phyloP scores from a whole-genome alignment of 805 yeast genomes.

The Candida alai region DNA sequence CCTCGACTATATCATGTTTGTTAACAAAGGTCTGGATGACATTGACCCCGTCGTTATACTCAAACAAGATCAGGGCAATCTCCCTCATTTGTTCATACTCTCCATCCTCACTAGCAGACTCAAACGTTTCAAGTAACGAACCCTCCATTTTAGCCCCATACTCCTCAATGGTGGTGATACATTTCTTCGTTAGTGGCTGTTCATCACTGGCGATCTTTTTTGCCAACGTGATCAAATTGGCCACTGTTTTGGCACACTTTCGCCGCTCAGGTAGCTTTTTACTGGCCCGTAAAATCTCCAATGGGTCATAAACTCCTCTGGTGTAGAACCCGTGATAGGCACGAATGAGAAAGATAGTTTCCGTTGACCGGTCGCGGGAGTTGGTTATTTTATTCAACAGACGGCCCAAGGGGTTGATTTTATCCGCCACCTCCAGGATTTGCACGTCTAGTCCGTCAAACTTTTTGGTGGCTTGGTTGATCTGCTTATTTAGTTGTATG shows the following conservation, averaged over 20 bases:
- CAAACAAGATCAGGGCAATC: conserved; percentile 67
- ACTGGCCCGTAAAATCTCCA: conserved; percentile 55
- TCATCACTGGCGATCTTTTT: conserved; percentile 58
- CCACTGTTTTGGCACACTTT: conserved; percentile 66
- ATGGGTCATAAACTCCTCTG: conserved; percentile 49
- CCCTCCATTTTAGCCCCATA: conserved; percentile 77
- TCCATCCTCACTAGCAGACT: conserved; percentile 65
- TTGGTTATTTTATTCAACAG: conserved; percentile 63
- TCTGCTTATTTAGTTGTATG: conserved; percentile 46
- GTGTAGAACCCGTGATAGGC: conserved; percentile 75
- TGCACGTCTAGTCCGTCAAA: conserved; percentile 50
- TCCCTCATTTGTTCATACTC: conserved; percentile 72
- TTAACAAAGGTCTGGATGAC: conserved; percentile 80
- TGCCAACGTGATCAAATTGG: conserved; percentile 61
- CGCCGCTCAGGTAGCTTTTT: conserved; percentile 47
- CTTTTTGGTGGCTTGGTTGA: conserved; percentile 42
- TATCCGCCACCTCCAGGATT: conserved; percentile 53
- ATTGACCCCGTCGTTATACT: conserved; percentile 79
- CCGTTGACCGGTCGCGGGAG: conserved; percentile 68
- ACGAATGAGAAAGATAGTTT: conserved; percentile 67
- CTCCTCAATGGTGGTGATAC: conserved; percentile 50
- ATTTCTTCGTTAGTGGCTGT: conserved; percentile 39
- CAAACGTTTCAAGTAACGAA: conserved; percentile 64
- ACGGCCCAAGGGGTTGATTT: conserved; percentile 68
- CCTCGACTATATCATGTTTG: conserved; percentile 68